Conservation (phyloP, 306 rosid species). For the Rosa lucieae region DNA sequence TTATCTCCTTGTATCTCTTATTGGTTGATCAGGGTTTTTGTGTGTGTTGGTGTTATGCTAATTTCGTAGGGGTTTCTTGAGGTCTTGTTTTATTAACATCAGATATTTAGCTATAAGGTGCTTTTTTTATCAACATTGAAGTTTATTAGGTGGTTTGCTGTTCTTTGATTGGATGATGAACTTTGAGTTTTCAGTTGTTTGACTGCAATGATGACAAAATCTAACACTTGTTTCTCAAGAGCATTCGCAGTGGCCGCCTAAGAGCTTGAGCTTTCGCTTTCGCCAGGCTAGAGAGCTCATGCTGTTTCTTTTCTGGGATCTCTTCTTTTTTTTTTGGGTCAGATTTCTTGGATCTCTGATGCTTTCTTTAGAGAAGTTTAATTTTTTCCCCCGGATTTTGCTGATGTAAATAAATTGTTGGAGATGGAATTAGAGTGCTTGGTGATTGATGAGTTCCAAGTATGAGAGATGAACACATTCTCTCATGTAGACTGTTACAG, state of each 20-base stretch:
- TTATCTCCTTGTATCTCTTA: background rate
- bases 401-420: background rate
- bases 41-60: background rate
- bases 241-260: background rate
- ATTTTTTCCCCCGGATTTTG: background rate
- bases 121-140: background rate
- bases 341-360: background rate
- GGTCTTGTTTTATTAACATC: conserved; percentile 73
- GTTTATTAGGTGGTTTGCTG: background rate
- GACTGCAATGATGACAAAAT: background rate
- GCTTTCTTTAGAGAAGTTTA: background rate
- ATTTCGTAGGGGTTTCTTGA: conserved; percentile 67
- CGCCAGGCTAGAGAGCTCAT: background rate
- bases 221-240: background rate
- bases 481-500: background rate
- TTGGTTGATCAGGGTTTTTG: background rate
- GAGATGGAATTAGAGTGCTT: background rate
- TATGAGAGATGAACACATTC: background rate
- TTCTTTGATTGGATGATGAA: background rate
- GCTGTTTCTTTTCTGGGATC: background rate
- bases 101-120: conserved; percentile 77
- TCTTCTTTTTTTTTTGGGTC: no score
- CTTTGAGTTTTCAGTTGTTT: background rate
- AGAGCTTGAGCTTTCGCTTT: background rate
- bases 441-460: background rate